Evolutionary conservation across 2,329 filamentous ascomycete genomes (phyloP).

Genomic region (Stagonosporopsis chrysanthemi): DNA sequence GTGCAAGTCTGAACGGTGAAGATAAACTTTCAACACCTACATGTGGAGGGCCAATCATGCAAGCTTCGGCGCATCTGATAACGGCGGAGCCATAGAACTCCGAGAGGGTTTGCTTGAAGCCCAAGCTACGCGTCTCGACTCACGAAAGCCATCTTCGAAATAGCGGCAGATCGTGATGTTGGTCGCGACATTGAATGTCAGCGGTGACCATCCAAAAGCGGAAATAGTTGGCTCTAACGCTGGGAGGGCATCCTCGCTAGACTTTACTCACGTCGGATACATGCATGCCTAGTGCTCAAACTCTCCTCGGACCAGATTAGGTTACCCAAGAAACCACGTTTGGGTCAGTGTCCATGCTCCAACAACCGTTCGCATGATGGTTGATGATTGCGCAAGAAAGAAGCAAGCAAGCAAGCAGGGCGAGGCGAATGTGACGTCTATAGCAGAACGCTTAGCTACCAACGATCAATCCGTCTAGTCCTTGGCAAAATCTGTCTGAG

Average conservation of each 20-base stretch:
- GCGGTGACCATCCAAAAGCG: constrained; percentile 8
- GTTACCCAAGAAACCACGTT: constrained; percentile 6
- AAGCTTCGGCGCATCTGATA: constrained; percentile 11
- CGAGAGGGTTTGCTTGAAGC: constrained; percentile 4
- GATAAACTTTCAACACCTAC: constrained; percentile 5
- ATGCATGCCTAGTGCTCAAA: constrained; percentile 20
- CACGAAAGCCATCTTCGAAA: constrained; percentile 6
- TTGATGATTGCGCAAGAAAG: constrained; percentile 37
- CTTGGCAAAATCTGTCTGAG: constrained; percentile 2
- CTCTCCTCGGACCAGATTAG: constrained; percentile 18
- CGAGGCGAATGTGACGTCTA: constrained; percentile 6
- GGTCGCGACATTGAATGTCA: constrained; percentile 2
- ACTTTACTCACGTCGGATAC: constrained; percentile 28
- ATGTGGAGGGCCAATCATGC: constrained; percentile 2
- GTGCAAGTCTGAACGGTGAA: constrained; percentile 11
- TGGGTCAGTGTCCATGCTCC: constrained; percentile 13
- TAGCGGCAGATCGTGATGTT: constrained; percentile 16
- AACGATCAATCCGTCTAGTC: too few relatives aligned
- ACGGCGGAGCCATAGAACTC: constrained; percentile 10
- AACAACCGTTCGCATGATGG: constrained; percentile 27
- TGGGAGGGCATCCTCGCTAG: constrained; percentile 24
- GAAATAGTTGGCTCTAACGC: constrained; percentile 12
- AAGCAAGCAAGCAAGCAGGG: constrained; percentile 2
- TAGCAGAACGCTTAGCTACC: background rate
- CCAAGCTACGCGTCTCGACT: constrained; percentile 10